Evolutionary conservation across 2,329 filamentous ascomycete genomes (phyloP).

Genomic region (Gaeumannomyces sp.): DNA sequence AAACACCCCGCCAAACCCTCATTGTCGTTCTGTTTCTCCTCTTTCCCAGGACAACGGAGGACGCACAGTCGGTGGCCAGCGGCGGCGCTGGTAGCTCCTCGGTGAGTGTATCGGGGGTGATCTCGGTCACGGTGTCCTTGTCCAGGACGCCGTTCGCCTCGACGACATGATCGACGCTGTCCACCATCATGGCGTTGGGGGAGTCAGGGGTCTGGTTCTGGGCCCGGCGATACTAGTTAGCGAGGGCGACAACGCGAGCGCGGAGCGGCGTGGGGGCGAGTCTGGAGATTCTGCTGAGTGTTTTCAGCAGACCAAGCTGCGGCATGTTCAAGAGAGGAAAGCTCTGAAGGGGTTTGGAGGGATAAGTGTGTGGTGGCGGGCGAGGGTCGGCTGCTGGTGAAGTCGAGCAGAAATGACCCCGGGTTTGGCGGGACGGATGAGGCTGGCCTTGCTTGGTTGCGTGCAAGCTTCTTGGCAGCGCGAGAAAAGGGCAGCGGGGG

Average conservation of each 20-base stretch:
- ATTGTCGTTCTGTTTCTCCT: background rate
- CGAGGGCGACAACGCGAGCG: background rate
- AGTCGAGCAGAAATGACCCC: too few species aligned
- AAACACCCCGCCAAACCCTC: background rate
- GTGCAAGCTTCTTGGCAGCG: background rate
- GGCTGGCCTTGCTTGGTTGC: background rate
- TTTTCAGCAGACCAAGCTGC: background rate
- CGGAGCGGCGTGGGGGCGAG: background rate
- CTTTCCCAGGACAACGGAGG: background rate
- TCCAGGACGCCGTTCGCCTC: constrained; percentile 38
- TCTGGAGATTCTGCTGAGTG: background rate
- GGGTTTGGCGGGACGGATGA: background rate
- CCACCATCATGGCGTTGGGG: constrained; percentile 50
- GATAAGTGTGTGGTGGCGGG: background rate
- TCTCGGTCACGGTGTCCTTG: constrained; percentile 47
- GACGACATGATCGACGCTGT: constrained; percentile 42
- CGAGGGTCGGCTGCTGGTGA: background rate
- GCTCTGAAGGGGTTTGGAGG: background rate
- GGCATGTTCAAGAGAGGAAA: background rate
- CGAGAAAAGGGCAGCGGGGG: background rate
- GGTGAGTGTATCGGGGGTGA: constrained; percentile 46
- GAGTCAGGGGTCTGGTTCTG: constrained; percentile 42
- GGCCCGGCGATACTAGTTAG: constrained; percentile 27
- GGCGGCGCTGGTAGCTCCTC: constrained; percentile 41
- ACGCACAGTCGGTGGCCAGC: constrained; percentile 49